These are phyloP conservation scores for Schrenkiella parvula DNA, from an alignment of 345 rosid genomes.

Conservation along the genomic window DNA sequence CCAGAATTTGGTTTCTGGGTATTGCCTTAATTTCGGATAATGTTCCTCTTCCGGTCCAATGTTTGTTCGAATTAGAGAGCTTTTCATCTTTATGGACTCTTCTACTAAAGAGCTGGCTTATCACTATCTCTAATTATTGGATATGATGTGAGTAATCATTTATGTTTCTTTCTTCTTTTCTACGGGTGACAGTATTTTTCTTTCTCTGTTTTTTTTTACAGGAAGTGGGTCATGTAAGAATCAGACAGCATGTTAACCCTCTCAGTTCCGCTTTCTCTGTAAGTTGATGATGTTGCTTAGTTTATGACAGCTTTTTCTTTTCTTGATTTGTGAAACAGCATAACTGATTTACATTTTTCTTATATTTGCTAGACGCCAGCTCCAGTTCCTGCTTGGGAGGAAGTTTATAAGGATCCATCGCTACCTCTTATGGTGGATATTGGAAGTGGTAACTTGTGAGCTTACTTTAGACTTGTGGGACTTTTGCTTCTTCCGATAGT, in stretches of 20 bases:
- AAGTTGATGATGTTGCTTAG: slow-evolving; percentile 28
- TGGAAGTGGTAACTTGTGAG: slow-evolving; percentile 75
- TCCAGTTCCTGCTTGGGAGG: slow-evolving; percentile 65
- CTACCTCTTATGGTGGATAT: slow-evolving; percentile 93
- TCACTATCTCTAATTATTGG: not conserved
- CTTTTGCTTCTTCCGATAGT: not conserved
- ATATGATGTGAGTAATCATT: not conserved
- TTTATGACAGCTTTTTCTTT: not conserved
- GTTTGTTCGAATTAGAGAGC: not conserved
- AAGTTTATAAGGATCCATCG: slow-evolving; percentile 70
- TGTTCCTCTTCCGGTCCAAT: not conserved
- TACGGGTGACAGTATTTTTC: not conserved
- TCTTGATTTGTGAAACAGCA: not conserved
- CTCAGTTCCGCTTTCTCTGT: slow-evolving; percentile 77
- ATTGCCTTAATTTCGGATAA: not conserved
- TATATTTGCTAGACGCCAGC: slow-evolving; percentile 49
- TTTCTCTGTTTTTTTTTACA: slow-evolving; percentile 26
- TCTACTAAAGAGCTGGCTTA: not conserved
- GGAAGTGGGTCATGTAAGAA: slow-evolving; percentile 77
- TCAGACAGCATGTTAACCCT: slow-evolving; percentile 96
- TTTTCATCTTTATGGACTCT: not conserved
- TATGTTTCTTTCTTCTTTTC: not conserved
- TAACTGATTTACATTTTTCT: not conserved
- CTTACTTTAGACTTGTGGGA: slow-evolving; percentile 15
- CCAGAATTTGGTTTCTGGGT: not conserved